These are phyloP conservation scores for Fusarium metavorans DNA, from an alignment of 2,329 filamentous ascomycete species.

Conservation along the genomic window DNA sequence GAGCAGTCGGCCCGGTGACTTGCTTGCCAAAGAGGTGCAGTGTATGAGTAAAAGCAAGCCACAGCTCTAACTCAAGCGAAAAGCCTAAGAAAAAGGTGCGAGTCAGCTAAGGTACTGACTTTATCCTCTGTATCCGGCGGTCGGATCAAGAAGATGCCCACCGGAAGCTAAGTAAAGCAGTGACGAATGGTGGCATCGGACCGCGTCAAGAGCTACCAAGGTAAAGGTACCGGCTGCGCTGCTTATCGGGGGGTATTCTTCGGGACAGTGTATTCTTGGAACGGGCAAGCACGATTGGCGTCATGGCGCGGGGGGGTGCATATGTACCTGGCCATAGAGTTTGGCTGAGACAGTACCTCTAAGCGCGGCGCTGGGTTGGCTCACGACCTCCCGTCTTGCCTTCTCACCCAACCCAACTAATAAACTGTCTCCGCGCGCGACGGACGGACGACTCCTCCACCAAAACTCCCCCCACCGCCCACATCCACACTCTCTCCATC, in stretches of 20 bases:
- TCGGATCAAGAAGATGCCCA: constrained; percentile 5
- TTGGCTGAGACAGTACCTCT: constrained; percentile 18
- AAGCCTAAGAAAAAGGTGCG: not conserved
- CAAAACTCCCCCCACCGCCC: constrained; percentile 42
- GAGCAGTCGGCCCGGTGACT: not conserved
- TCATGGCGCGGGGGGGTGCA: constrained; percentile 26
- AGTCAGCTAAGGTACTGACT: not conserved
- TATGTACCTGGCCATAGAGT: constrained; percentile 24
- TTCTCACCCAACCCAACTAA: constrained; percentile 22
- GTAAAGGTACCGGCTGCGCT: not conserved
- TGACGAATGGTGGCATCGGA: constrained; percentile 32
- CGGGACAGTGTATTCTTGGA: constrained; percentile 33
- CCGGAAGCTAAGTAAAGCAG: constrained; percentile 11
- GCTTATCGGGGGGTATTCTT: constrained; percentile 32
- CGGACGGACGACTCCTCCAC: constrained; percentile 31
- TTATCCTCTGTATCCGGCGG: not conserved
- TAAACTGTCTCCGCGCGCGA: constrained; percentile 19
- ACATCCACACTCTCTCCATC: constrained; percentile 41
- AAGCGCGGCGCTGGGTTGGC: constrained; percentile 16
- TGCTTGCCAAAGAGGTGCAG: not conserved
- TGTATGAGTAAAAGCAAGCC: not conserved
- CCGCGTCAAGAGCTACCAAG: constrained; percentile 19
- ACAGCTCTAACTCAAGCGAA: no score
- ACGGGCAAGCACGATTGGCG: constrained; percentile 30
- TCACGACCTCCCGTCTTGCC: constrained; percentile 6